Evolutionary conservation across 768 basidiomycete genomes (phyloP).

Genomic region (Sporobolomyces roseus): DNA sequence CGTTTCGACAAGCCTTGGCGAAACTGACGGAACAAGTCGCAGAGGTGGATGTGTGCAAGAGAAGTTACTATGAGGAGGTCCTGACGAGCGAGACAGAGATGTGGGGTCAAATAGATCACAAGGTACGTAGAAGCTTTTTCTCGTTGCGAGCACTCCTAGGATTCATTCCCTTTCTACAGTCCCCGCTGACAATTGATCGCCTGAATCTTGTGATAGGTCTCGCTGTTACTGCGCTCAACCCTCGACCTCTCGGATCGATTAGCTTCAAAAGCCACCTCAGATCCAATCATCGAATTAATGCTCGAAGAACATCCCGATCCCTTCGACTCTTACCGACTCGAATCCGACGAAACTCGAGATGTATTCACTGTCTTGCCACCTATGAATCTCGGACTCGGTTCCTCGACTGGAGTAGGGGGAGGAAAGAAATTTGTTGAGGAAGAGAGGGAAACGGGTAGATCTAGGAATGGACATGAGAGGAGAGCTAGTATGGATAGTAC

Average conservation of each 20-base stretch:
- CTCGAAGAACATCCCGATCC: slow-evolving; percentile 40
- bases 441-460: background rate
- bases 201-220: slow-evolving; percentile 16
- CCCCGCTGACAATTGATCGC: background rate
- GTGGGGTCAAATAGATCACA: slow-evolving; percentile 38
- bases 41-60: slow-evolving; percentile 41
- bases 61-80: slow-evolving; percentile 37
- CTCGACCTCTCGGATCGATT: slow-evolving; percentile 41
- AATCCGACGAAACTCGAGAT: slow-evolving; percentile 33
- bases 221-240: slow-evolving; percentile 34
- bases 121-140: slow-evolving; percentile 21
- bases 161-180: background rate
- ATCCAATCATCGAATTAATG: slow-evolving; percentile 39
- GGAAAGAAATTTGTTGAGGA: background rate
- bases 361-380: slow-evolving; percentile 40
- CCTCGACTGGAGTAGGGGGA: no score
- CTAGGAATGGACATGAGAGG: background rate
- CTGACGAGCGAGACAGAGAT: slow-evolving; percentile 34
- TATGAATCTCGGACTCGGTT: slow-evolving; percentile 28
- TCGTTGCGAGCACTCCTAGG: no score
- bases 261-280: slow-evolving; percentile 38
- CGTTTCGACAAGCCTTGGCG: slow-evolving; percentile 37
- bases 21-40: slow-evolving; percentile 40
- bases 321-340: slow-evolving; percentile 38
- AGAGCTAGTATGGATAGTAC: background rate